Evolutionary conservation across 2,329 filamentous ascomycete genomes (phyloP), one percentile per base, ranked within the genome.

Genomic region (Xylariaceae sp.): DNA sequence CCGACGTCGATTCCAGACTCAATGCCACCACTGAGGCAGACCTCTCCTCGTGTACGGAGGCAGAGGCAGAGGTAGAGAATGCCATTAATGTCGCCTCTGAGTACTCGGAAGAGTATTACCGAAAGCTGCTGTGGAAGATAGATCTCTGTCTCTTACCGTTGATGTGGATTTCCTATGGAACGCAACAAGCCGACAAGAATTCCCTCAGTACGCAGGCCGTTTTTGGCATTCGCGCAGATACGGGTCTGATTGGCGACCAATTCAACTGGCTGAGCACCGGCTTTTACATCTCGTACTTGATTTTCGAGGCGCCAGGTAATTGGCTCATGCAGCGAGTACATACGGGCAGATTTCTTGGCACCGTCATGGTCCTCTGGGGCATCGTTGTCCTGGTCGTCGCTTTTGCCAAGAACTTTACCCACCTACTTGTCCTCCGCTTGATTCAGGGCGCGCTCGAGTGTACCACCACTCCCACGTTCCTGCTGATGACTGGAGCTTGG

Each of bases 291-390:
- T 58, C 70, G 3, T 71, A 68, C 56, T 41, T 70, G 47, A 58
- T 69, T 5, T 68, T 61, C 53, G 70, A 73, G 61, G 62, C 58
- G 2, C 69, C 68, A 0, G 63, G 58, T 3, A 72, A 71, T 40
- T 72, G 64, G 55, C 53, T 72, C 1, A 66, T 73, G 59, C 70
- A 76, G 67, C 70, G 72, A 28, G 72, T 69, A 61, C 67, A 73
- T 8, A 69, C 70, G 0, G 73, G 74, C 26, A 69, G 67, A 34
- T 69, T 73, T 14, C 52, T 76, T 12, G 71, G 70, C 6, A 65
- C 69, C 4, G 71, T 72, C 39, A 75, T 77, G 73, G 48, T 71
- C 0, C 37, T 65, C 0, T 71, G 69, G 68, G 71, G 71, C 9
- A 56, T 72, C 3, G 45, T 74, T 16, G 66, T 74, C 16, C 59